These are phyloP conservation scores for Saturnispora hagleri DNA, from an alignment of 805 yeast genomes.

Conservation along the genomic window DNA sequence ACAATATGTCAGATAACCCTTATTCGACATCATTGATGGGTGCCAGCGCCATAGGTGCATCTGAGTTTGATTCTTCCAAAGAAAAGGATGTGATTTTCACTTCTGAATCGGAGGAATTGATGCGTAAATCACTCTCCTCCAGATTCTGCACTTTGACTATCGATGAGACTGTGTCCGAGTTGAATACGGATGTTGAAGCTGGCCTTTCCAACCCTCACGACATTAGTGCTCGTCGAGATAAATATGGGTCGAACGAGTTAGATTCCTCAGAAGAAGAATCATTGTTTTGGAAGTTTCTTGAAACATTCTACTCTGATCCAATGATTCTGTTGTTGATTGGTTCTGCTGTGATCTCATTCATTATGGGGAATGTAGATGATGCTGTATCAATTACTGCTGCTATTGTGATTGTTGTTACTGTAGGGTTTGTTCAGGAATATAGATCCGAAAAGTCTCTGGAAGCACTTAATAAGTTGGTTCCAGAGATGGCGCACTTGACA, in stretches of 20 bases:
- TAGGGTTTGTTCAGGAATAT: conserved; percentile 96
- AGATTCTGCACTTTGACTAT: conserved; percentile 51
- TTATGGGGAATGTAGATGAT: conserved; percentile 95
- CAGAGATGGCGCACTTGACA: conserved; percentile 91
- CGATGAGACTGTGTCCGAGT: conserved; percentile 53
- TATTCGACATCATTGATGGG: conserved; percentile 9
- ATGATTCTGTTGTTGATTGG: conserved; percentile 81
- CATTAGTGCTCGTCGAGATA: conserved; percentile 55
- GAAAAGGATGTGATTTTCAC: conserved; percentile 11
- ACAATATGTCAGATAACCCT: conserved; percentile 13
- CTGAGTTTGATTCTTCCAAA: conserved; percentile 10
- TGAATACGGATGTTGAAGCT: conserved; percentile 47
- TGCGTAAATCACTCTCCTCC: conserved; percentile 34
- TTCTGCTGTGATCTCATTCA: conserved; percentile 75
- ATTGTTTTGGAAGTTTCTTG: conserved; percentile 59
- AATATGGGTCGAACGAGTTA: conserved; percentile 79
- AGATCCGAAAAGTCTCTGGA: conserved; percentile 90
- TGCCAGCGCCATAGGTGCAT: conserved; percentile 5
- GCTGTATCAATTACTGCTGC: conserved; percentile 92
- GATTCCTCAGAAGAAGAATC: conserved; percentile 69
- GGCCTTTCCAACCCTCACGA: conserved; percentile 72
- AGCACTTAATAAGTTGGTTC: conserved; percentile 87
- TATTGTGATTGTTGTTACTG: conserved; percentile 85
- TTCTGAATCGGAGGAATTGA: conserved; percentile 12
- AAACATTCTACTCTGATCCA: conserved; percentile 85